phyloP scores from a whole-genome alignment of 306 rosid species.

The Ceratonia siliqua region DNA sequence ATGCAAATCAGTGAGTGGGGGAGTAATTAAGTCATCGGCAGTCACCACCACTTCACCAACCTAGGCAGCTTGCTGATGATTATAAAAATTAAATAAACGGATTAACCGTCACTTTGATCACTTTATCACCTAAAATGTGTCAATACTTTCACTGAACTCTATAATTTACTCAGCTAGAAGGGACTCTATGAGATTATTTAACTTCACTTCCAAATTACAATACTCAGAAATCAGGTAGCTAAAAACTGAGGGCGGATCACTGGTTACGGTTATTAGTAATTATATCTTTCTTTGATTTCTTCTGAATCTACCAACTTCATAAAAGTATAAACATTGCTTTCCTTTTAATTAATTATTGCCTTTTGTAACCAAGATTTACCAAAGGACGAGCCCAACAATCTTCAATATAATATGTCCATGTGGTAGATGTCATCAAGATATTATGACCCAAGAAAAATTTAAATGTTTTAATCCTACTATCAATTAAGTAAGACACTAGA shows the following conservation, averaged over 20 bases:
- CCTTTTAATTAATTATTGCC: not conserved
- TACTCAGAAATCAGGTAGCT: slow-evolving; percentile 50
- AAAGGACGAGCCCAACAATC: slow-evolving; percentile 33
- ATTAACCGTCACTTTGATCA: slow-evolving; percentile 13
- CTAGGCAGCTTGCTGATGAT: slow-evolving; percentile 6
- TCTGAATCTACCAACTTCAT: slow-evolving; percentile 24
- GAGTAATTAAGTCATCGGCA: not conserved
- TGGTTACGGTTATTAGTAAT: slow-evolving; percentile 30
- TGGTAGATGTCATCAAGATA: slow-evolving; percentile 26
- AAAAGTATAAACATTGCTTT: not conserved
- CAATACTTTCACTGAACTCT: slow-evolving; percentile 13
- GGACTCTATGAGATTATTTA: not conserved
- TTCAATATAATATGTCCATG: slow-evolving; percentile 41
- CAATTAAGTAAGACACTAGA: no score
- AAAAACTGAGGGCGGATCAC: slow-evolving; percentile 58
- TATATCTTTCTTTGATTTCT: slow-evolving; percentile 27
- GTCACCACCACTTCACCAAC: not conserved
- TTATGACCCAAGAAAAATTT: not conserved
- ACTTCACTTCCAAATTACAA: not conserved
- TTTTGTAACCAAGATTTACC: not conserved
- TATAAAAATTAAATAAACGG: not conserved
- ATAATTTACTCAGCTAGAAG: slow-evolving; percentile 12
- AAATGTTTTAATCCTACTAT: no score
- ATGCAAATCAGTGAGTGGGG: slow-evolving; percentile 35
- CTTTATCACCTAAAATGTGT: not conserved